Base-by-base conservation (phyloP, 106 monocot species). In the Chionographis japonica region DNA sequence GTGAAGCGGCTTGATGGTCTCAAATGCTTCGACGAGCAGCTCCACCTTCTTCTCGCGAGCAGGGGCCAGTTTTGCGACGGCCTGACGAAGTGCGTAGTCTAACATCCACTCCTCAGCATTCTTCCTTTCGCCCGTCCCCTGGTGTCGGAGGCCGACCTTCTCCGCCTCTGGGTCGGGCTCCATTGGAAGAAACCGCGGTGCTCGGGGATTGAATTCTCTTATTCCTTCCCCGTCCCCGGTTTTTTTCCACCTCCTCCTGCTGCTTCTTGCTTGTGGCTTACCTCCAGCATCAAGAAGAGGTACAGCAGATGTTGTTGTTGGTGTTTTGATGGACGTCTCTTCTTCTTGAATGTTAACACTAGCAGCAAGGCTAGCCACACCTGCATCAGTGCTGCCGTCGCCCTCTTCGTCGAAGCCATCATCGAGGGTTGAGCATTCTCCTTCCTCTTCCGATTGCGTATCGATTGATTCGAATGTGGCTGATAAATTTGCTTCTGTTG, bases 21-120 rank as follows among this genome's bases (percentile, higher is more conserved):
- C 92, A 53, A 88, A 85, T 50, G 85, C 92, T 50, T 85, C 88
- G 54, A 92, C 88, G 36, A 92, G 80, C 54, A 83, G 60, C 57
- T 67, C 71, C 2, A 88, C 92, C 61, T 88, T 88, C 72, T 27
- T 85, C 72, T 77, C 83, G 63, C 76, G 62, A 40, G 61, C 75
- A 52, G 75, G 75, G 50, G 78, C 78, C 61, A 88, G 60, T 51
- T 78, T 83, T 61, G 49, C 67, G 10, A 88, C 85, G 3, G 68
- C 74, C 63, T 61, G 68, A 66, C 62, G 77, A 43, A 92, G 82
- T 4, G 85, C 82, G 52, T 74, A 63, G 43, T 92, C 88, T 42
- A 88, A 54, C 88, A 88, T 88, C 88, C 87, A 92, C 61, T 78
- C 88, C 76, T 92, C 88, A 2, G 82, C 65, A 58, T 73, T 77